Conservation (phyloP, 148 eudicot genomes). For the Vaccinium myrtillus region DNA sequence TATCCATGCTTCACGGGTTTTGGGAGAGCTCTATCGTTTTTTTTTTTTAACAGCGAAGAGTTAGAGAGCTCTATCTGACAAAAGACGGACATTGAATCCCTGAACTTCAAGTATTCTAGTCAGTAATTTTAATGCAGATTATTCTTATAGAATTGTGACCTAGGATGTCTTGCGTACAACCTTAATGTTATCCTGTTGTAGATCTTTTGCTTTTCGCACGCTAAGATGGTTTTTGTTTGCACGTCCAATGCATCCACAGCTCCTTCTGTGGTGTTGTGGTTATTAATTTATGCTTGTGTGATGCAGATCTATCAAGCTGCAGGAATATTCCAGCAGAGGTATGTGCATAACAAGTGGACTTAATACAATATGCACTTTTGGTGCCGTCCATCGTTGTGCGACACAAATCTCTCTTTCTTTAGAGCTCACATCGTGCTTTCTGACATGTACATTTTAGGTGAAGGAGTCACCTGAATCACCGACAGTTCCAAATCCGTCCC, state of each 20-base stretch:
- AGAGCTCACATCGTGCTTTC: not conserved
- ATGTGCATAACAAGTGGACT: not conserved
- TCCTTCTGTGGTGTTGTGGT: slow-evolving; percentile 7
- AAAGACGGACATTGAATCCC: not conserved
- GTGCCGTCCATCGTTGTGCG: not conserved
- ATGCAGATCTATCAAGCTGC: slow-evolving; percentile 37
- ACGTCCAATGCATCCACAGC: not conserved
- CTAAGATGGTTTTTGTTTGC: not conserved
- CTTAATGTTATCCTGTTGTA: not conserved
- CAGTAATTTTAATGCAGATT: not conserved
- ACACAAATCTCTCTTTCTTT: not conserved
- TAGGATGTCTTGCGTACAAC: not conserved
- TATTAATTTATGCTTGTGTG: slow-evolving; percentile 10
- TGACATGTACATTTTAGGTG: slow-evolving; percentile 33
- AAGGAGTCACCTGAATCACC: slow-evolving; percentile 53
- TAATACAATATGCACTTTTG: not conserved
- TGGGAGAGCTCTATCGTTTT: not conserved
- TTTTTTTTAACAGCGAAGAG: no score
- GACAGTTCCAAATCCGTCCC: slow-evolving; percentile 44
- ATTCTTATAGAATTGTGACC: not conserved
- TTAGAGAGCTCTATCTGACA: not conserved
- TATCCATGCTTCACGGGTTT: not conserved
- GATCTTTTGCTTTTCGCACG: not conserved
- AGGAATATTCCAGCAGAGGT: slow-evolving; percentile 36
- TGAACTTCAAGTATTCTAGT: not conserved